These are phyloP conservation scores for Pseudozyma flocculosa DNA, from an alignment of 1,284 basidiomycete species.

Conservation along the genomic window DNA sequence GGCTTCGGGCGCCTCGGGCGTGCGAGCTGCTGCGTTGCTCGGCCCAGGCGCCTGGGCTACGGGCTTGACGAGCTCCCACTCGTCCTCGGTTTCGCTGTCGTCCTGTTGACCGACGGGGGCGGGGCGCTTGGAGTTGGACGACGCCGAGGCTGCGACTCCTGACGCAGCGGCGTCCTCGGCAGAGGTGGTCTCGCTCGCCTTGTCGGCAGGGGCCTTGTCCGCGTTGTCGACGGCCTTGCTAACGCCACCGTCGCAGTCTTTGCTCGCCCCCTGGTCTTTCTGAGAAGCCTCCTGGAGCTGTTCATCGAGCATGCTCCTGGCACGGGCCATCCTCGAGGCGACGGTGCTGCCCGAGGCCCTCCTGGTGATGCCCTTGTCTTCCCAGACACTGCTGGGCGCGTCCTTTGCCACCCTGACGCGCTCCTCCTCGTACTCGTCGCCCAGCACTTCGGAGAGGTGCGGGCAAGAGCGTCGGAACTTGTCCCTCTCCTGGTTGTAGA, in stretches of 20 bases:
- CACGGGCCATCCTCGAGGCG: slow-evolving; percentile 15
- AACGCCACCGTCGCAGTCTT: no score
- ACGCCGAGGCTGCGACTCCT: no score
- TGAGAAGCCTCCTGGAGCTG: slow-evolving; percentile 23
- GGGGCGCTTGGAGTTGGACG: no score
- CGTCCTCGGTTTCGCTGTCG: slow-evolving; percentile 24
- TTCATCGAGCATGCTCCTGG: slow-evolving; percentile 24
- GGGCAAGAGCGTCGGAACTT: slow-evolving; percentile 67
- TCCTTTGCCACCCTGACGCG: slow-evolving; percentile 12
- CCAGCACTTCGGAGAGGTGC: slow-evolving; percentile 66
- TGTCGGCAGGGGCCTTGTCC: background rate
- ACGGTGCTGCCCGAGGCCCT: slow-evolving; percentile 16
- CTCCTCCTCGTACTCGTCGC: slow-evolving; percentile 64
- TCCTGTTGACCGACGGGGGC: no score
- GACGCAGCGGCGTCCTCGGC: no score
- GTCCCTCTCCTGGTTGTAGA: slow-evolving; percentile 62
- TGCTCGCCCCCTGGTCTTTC: no score
- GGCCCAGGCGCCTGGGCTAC: no score
- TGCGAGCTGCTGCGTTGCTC: no score
- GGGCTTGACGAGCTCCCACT: slow-evolving; percentile 8
- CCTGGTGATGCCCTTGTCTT: slow-evolving; percentile 14
- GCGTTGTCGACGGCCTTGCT: background rate
- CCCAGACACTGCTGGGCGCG: slow-evolving; percentile 26
- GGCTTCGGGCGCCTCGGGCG: no score
- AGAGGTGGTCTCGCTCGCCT: no score